Evolutionary conservation across 1,284 basidiomycete genomes (phyloP).

Genomic region (Inonotus obliquus): DNA sequence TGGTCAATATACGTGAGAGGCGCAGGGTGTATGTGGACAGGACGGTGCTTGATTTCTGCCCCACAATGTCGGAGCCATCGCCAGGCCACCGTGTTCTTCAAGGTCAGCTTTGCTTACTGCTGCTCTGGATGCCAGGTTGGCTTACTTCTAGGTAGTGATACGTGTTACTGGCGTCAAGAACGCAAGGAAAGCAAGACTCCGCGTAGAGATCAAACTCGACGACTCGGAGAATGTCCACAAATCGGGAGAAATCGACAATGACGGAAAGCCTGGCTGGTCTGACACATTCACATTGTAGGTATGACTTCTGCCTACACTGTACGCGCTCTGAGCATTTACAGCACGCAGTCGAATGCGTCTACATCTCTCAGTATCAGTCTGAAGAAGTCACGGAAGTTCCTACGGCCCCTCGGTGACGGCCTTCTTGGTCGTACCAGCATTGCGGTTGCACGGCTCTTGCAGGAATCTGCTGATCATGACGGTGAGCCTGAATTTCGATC

Average conservation of each 20-base stretch:
- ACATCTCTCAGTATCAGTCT: neutral
- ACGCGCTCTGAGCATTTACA: neutral
- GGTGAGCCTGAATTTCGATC: neutral
- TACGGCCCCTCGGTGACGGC: neutral
- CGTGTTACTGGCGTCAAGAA: neutral
- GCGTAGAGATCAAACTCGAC: neutral
- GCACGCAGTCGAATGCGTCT: neutral
- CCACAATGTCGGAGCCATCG: too few relatives aligned
- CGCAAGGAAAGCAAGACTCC: neutral
- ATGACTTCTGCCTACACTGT: too few relatives aligned
- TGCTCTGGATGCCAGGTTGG: too few relatives aligned
- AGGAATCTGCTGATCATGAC: neutral
- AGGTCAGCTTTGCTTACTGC: too few relatives aligned
- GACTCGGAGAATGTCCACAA: neutral
- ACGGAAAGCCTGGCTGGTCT: neutral
- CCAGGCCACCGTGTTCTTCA: too few relatives aligned
- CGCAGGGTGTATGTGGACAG: too few relatives aligned
- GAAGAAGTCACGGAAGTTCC: neutral
- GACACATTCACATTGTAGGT: neutral
- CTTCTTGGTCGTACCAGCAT: neutral
- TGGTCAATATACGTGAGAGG: too few relatives aligned
- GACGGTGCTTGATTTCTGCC: too few relatives aligned
- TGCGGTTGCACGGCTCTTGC: neutral
- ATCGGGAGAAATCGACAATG: neutral
- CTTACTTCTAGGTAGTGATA: neutral